Conservation (phyloP, 768 basidiomycete species). For the Lanmaoa rubissima region DNA sequence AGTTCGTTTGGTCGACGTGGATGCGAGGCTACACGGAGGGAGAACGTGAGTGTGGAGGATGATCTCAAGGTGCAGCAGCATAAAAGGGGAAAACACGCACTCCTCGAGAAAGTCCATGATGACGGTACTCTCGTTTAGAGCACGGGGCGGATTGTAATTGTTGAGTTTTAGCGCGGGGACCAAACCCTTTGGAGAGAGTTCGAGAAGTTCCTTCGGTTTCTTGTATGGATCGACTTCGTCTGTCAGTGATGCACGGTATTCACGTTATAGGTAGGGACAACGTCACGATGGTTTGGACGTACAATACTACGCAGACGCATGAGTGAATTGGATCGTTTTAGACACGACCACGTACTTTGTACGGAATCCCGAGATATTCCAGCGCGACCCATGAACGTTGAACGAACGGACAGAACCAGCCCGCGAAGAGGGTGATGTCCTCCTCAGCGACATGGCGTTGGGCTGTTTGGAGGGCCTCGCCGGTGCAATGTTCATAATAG, state of each 20-base stretch:
- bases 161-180: slow-evolving; percentile 68
- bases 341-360: slow-evolving; percentile 47
- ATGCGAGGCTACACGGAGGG: slow-evolving; percentile 44
- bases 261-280: background rate
- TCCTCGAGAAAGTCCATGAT: slow-evolving; percentile 80
- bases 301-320: slow-evolving; percentile 37
- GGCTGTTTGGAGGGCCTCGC: slow-evolving; percentile 56
- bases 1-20: slow-evolving; percentile 44
- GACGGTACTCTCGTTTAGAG: slow-evolving; percentile 77
- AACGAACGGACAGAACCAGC: slow-evolving; percentile 81
- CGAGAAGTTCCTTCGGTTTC: slow-evolving; percentile 76
- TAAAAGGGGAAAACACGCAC: slow-evolving; percentile 35
- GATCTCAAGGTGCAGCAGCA: no score
- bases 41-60: background rate
- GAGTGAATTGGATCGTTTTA: background rate
- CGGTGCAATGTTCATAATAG: slow-evolving; percentile 45
- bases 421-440: slow-evolving; percentile 65
- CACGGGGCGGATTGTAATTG: slow-evolving; percentile 51
- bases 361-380: slow-evolving; percentile 67
- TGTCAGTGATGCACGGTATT: slow-evolving; percentile 22
- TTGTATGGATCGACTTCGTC: slow-evolving; percentile 83
- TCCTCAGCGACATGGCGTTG: slow-evolving; percentile 44
- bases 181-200: slow-evolving; percentile 78
- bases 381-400: slow-evolving; percentile 78
- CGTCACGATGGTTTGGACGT: slow-evolving; percentile 7